Conservation (phyloP, 139 green algal species). For the Gonium pectorale region DNA sequence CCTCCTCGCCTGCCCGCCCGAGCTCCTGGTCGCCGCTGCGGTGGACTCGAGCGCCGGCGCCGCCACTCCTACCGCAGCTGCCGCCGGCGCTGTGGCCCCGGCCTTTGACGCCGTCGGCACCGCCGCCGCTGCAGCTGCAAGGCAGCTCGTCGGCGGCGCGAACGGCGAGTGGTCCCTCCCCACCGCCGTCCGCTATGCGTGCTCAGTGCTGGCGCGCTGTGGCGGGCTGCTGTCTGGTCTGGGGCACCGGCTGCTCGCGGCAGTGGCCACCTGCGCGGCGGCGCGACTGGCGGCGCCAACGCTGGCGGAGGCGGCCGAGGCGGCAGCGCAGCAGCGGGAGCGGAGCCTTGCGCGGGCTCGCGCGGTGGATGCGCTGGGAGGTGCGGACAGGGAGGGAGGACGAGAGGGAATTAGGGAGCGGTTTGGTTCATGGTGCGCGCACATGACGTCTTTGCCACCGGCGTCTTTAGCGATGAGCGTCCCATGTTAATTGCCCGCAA, state of each 20-base stretch:
- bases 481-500: no score
- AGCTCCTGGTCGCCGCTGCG: not conserved
- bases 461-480: no score
- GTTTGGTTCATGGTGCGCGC: not conserved
- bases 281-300: slow-evolving; percentile 35
- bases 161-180: not conserved
- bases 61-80: not conserved
- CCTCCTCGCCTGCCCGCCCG: slow-evolving; percentile 20
- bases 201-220: slow-evolving; percentile 30
- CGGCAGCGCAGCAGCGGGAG: slow-evolving; percentile 29
- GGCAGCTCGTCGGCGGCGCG: not conserved
- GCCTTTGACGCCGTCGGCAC: not conserved
- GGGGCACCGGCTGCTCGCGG: slow-evolving; percentile 51
- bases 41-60: not conserved
- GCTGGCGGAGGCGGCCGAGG: slow-evolving; percentile 31
- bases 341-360: slow-evolving; percentile 6
- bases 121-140: not conserved
- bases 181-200: slow-evolving; percentile 33
- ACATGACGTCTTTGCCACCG: no score
- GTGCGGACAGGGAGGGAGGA: no score
- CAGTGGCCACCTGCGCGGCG: slow-evolving; percentile 29
- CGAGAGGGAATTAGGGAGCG: no score
- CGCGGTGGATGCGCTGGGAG: slow-evolving; percentile 34
- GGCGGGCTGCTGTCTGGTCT: slow-evolving; percentile 53
- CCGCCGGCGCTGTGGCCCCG: not conserved